These are phyloP conservation scores for Exophiala spinifera DNA, from an alignment of 2,329 filamentous ascomycete genomes.

Conservation along the genomic window DNA sequence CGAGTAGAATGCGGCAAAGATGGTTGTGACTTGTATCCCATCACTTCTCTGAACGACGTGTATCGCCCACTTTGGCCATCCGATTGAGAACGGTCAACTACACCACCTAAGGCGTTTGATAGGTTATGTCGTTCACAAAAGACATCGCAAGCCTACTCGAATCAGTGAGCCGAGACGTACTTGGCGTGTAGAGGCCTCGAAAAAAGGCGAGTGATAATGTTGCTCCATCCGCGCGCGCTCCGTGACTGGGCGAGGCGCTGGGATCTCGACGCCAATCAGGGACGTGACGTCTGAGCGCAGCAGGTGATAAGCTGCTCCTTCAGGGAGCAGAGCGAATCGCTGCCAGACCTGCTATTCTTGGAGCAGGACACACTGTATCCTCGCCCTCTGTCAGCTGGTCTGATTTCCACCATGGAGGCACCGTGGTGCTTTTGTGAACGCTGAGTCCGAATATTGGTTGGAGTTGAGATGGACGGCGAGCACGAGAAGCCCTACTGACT, in stretches of 20 bases:
- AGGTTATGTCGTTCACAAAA: constrained; percentile 14
- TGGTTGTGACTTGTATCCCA: constrained; percentile 6
- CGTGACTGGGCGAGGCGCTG: constrained; percentile 26
- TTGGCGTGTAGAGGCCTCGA: constrained; percentile 9
- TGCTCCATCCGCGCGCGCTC: constrained; percentile 14
- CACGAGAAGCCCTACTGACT: too few relatives aligned
- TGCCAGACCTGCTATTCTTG: constrained; percentile 24
- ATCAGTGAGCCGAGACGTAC: constrained; percentile 9
- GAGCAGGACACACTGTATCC: constrained; percentile 4
- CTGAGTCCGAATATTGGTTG: constrained; percentile 1
- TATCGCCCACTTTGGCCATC: constrained; percentile 7
- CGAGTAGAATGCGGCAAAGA: background rate
- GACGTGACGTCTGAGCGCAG: constrained; percentile 16
- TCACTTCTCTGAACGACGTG: constrained; percentile 14
- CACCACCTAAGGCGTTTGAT: constrained; percentile 4
- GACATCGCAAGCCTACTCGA: constrained; percentile 9
- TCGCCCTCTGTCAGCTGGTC: constrained; percentile 4
- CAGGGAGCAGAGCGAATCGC: constrained; percentile 20
- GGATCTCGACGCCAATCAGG: constrained; percentile 24
- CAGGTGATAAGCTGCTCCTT: constrained; percentile 23
- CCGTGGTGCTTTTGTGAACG: background rate
- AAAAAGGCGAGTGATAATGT: background rate
- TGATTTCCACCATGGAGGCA: background rate
- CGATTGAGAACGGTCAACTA: constrained; percentile 9
- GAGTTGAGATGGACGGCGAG: background rate